Evolutionary conservation across 257 asterid genomes (phyloP), one percentile per base, ranked within the genome.

Genomic region (Nicotiana paniculata): DNA sequence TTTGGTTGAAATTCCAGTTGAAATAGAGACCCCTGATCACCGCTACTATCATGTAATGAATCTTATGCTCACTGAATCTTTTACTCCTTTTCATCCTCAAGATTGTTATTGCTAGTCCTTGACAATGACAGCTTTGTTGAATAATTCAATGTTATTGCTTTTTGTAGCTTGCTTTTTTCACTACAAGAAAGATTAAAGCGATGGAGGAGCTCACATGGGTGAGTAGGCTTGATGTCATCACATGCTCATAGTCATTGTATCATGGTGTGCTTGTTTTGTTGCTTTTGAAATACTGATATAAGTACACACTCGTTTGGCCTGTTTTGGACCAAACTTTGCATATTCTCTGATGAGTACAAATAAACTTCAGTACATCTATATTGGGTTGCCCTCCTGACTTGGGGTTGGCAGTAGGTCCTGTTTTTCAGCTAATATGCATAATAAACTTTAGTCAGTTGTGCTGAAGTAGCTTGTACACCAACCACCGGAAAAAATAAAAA

Each of bases 121-220:
- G 58, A 69, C 70, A 33, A 43, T 61, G 69, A 79, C 54, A 13
- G 37, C 21, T 32, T 33, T 66, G 21, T 21, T 43, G 65, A 46
- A 30, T 24, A 18, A 11, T 55, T 53, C 48, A 55, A 74, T 81
- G 77, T 26, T 28, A 83, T 82, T 88, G 62, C 79, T 84, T 77
- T 64, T 82, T 89, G 88, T 93, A 96, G 99, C 90, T 92, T 51
- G 98, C 97, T 10, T 89, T 93, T 84, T 96, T 96, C 91, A 93
- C 97, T 33, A 85, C 97, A 79, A 91, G 97, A 88, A 86, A 91
- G 72, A 91, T 93, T 79, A 86, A 88, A 79, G 99, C 97, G 48
- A 89, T 88, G 97, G 99, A 96, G 88, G 99, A 96, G 88, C 97
- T 96, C 79, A 96, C 97, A 79, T 93, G 98, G 99, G 99, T 94